phyloP scores from a whole-genome alignment of 2,329 filamentous ascomycete species.

The Aspergillus cejpii region DNA sequence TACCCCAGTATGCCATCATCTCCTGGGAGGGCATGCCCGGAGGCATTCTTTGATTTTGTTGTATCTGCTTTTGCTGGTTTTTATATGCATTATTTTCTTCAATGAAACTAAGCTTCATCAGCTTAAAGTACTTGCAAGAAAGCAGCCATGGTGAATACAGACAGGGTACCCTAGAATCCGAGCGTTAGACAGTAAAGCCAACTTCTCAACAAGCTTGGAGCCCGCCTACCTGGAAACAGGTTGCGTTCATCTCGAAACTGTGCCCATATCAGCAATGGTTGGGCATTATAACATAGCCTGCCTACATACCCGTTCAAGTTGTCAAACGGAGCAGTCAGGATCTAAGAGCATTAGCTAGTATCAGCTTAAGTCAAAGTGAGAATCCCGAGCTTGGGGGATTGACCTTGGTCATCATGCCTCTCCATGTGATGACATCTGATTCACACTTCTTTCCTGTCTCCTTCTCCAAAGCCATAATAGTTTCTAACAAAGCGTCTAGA shows the following conservation, averaged over 20 bases:
- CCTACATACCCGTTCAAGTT: conserved; percentile 63
- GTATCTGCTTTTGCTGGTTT: conserved; percentile 53
- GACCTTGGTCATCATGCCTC: conserved; percentile 98
- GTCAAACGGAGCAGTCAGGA: conserved; percentile 79
- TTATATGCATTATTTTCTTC: conserved; percentile 82
- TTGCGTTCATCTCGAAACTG: conserved; percentile 95
- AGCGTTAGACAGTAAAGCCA: conserved; percentile 15
- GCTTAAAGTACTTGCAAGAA: not conserved
- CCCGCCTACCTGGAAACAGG: conserved; percentile 66
- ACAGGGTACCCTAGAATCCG: conserved; percentile 49
- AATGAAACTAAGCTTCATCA: conserved; percentile 61
- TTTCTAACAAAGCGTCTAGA: conserved; percentile 71
- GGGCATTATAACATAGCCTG: not conserved
- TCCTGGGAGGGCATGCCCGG: conserved; percentile 59
- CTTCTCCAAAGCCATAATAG: conserved; percentile 67
- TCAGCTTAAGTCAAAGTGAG: not conserved
- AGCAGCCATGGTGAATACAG: conserved; percentile 17
- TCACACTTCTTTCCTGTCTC: conserved; percentile 60
- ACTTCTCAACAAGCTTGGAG: not conserved
- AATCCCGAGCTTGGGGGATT: conserved; percentile 7
- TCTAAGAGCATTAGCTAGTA: conserved; percentile 46
- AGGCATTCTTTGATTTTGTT: conserved; percentile 47
- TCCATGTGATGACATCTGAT: conserved; percentile 81
- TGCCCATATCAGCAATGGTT: conserved; percentile 10
- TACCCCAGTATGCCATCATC: conserved; percentile 89